Percentiles rank a stretch among this genome's conserved stretches.
phyloP scores from a whole-genome alignment of 805 yeast genomes.

The Millerago galiae region DNA sequence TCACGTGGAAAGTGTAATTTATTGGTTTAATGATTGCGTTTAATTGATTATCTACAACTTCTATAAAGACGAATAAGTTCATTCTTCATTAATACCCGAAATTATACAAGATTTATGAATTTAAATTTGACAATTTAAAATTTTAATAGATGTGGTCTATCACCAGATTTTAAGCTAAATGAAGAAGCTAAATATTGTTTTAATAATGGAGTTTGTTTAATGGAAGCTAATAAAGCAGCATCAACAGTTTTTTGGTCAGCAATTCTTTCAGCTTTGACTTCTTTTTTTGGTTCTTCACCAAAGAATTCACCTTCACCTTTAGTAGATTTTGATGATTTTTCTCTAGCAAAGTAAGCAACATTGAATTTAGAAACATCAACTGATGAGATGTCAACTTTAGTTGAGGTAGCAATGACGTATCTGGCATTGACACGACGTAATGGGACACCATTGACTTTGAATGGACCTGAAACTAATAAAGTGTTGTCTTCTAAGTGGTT shows the following conservation, averaged over 20 bases:
- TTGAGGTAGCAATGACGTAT: slow-evolving; percentile 98
- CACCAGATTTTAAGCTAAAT: slow-evolving; percentile 97
- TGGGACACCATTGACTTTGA: slow-evolving; percentile 99
- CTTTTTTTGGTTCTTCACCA: slow-evolving; percentile 74
- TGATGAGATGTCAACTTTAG: slow-evolving; percentile 72
- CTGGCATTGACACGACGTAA: slow-evolving; percentile 98
- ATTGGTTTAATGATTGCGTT: no score
- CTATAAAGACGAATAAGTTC: slow-evolving; percentile 18
- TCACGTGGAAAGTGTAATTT: neutral
- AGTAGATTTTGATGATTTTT: slow-evolving; percentile 75
- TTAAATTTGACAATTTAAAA: slow-evolving; percentile 49
- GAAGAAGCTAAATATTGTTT: slow-evolving; percentile 94
- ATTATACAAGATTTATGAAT: slow-evolving; percentile 18
- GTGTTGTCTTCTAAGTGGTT: slow-evolving; percentile 98
- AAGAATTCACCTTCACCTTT: slow-evolving; percentile 93
- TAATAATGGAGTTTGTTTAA: slow-evolving; percentile 95
- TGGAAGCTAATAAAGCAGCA: slow-evolving; percentile 84
- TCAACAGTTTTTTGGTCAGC: slow-evolving; percentile 97
- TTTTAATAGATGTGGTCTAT: slow-evolving; percentile 96
- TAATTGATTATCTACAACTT: neutral
- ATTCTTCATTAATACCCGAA: slow-evolving; percentile 19
- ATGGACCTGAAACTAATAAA: slow-evolving; percentile 95
- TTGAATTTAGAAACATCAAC: slow-evolving; percentile 88
- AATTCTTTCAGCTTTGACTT: slow-evolving; percentile 86
- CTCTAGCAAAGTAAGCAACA: slow-evolving; percentile 95